Base-by-base conservation (phyloP, 176 grass and related monocot species). In the Microstegium vimineum region DNA sequence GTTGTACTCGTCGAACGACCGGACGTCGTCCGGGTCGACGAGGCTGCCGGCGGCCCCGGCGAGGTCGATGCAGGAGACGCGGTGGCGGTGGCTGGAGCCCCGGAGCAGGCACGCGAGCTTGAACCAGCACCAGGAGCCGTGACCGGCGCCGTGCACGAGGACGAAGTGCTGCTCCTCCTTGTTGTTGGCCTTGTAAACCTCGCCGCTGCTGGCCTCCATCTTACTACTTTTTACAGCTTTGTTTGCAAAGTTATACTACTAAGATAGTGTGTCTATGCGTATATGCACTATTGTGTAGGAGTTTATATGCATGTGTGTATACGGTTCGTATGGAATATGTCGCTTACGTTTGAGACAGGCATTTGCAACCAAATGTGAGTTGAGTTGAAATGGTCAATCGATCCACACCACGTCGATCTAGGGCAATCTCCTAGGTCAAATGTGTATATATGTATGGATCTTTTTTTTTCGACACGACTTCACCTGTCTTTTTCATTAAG, bases 41-140 rank as follows among this genome's bases (percentile, higher is more conserved):
- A 13, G 75, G 90, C 80, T 67, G 73, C 83, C 66, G 51, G 86
- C 75, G 11, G 90, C 80, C 13, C 84, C 66, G 1, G 84, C 61
- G 40, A 90, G 84, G 85, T 90, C 91, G 67, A 87, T 13, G 69
- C 81, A 85, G 56, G 91, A 79, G 41, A 80, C 82, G 2, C 77
- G 56, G 74, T 90, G 85, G 2, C 77, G 56, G 74, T 90, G 85
- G 34, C 85, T 82, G 62, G 82, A 42, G 61, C 18, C 27, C 35
- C 56, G 47, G 26, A 90, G 73, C 27, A 76, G 78, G 34, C 49
- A 6, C 5, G 71, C 67, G 8, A 93, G 73, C 85, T 68, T 93
- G 73, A 85, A 87, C 91, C 87, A 87, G 61, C 87, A 90, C 91
- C 91, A 93, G 37, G 68, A 87, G 22, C 87, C 91, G 9, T 90